Base-by-base conservation (phyloP, 768 basidiomycete species). In the Auricularia sp. region DNA sequence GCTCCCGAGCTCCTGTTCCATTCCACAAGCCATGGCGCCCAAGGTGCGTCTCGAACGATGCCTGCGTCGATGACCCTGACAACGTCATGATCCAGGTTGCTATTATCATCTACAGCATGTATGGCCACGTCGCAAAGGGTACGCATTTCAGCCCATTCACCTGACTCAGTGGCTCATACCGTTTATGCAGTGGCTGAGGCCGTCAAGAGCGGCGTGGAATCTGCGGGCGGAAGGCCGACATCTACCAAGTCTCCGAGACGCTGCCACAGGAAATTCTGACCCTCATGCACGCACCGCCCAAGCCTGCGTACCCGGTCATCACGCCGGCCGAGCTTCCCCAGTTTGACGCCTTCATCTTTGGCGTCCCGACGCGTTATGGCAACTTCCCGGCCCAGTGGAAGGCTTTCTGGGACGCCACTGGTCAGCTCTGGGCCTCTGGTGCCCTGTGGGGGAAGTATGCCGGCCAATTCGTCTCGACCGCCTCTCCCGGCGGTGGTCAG, bases 301-400 rank as follows among this genome's bases (percentile, higher is more conserved):
- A 90, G 74, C 83, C 83, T 59, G 75, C 81, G 69, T 91, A 91
- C 75, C 90, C 91, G 2, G 71, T 90, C 68, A 78, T 92, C 70
- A 77, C 75, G 2, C 80, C 86, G 34, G 74, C 77, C 1, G 77
- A 80, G 5, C 79, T 96, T 63, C 68, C 76, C 29, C 64, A 79
- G 5, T 89, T 81, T 70, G 90, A 95, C 70, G 92, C 83, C 4
- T 85, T 83, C 81, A 68, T 95, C 68, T 80, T 92, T 63, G 92
- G 90, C 67, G 78, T 92, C 65, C 87, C 88, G 63, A 89, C 89
- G 34, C 87, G 92, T 70, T 95, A 83, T 75, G 92, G 92, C 51
- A 85, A 82, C 70, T 86, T 90, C 75, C 84, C 92, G 29, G 88
- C 78, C 2, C 92, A 94, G 70, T 88, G 85, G 85, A 90, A 59